Evolutionary conservation across 2,329 filamentous ascomycete genomes (phyloP).

Genomic region (Cercospora zeina): DNA sequence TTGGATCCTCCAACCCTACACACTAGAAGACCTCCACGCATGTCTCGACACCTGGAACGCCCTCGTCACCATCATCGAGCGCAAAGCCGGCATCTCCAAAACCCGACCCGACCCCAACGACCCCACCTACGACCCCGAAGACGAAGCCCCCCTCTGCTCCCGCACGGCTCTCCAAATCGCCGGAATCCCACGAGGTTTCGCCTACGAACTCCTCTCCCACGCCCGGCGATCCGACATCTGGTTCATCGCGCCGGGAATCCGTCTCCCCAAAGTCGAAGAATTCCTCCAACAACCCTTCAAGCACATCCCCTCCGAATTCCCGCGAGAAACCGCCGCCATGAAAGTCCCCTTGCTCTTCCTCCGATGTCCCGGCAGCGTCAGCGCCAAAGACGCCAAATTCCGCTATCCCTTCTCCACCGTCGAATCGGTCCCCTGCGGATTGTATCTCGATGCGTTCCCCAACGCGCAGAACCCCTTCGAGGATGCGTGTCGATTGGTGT

Average conservation of each 20-base stretch:
- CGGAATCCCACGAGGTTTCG: conserved; percentile 37
- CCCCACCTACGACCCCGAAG: conserved; percentile 33
- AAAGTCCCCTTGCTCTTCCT: conserved; percentile 41
- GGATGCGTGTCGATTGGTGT: conserved; percentile 38
- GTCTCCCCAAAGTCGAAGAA: conserved; percentile 39
- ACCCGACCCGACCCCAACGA: conserved; percentile 16
- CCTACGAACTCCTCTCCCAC: conserved; percentile 38
- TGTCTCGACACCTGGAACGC: conserved; percentile 37
- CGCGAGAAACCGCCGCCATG: conserved; percentile 38
- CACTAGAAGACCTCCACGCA: conserved; percentile 34
- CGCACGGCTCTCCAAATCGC: conserved; percentile 37
- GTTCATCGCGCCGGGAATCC: conserved; percentile 39
- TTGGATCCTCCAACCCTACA: conserved; percentile 40
- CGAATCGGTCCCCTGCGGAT: conserved; percentile 39
- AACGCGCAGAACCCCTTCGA: conserved; percentile 41
- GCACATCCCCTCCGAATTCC: conserved; percentile 33
- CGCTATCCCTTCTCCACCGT: conserved; percentile 39
- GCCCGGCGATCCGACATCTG: conserved; percentile 37
- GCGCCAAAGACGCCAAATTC: conserved; percentile 40
- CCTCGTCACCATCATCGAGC: conserved; percentile 37
- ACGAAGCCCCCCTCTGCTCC: conserved; percentile 34
- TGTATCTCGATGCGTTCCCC: conserved; percentile 40
- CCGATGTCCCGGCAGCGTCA: conserved; percentile 36
- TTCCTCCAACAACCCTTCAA: conserved; percentile 41
- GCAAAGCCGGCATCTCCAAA: conserved; percentile 29